These are phyloP conservation scores for Mycogone perniciosa DNA, from an alignment of 2,329 filamentous ascomycete species.

Conservation along the genomic window DNA sequence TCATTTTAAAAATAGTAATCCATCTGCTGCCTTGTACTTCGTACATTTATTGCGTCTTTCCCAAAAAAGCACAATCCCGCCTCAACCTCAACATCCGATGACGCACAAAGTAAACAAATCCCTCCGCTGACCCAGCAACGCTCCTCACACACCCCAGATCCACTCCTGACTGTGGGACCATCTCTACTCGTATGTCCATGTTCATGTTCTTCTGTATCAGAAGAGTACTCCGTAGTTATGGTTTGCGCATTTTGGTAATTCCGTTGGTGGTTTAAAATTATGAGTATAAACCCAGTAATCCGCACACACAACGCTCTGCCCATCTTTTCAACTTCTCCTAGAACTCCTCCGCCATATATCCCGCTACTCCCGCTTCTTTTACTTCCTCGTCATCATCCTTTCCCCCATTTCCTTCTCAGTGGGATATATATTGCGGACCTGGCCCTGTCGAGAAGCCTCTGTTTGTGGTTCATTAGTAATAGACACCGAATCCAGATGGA, in stretches of 20 bases:
- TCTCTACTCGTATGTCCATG: too few species aligned
- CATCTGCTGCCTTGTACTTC: neutral
- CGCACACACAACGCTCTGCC: too few species aligned
- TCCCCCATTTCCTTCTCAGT: too few species aligned
- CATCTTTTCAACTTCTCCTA: too few species aligned
- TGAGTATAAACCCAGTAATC: too few species aligned
- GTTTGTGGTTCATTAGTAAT: neutral
- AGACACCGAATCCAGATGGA: neutral
- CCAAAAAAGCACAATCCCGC: neutral
- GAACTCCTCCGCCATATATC: neutral
- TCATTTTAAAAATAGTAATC: too few species aligned
- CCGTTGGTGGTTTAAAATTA: too few species aligned
- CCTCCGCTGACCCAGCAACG: slow-evolving; percentile 15
- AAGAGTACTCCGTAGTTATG: neutral
- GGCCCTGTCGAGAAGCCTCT: neutral
- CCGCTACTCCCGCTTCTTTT: neutral
- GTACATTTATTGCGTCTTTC: neutral
- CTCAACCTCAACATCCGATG: slow-evolving; percentile 15
- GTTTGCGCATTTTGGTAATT: too few species aligned
- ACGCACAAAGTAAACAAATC: slow-evolving; percentile 29
- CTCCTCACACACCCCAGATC: slow-evolving; percentile 3
- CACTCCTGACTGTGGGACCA: neutral
- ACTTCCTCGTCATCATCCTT: neutral
- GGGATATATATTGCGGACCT: neutral
- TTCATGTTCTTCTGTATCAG: neutral